These are phyloP conservation scores for Beauveria sp. DNA, from an alignment of 2,329 filamentous ascomycete species.

Conservation along the genomic window DNA sequence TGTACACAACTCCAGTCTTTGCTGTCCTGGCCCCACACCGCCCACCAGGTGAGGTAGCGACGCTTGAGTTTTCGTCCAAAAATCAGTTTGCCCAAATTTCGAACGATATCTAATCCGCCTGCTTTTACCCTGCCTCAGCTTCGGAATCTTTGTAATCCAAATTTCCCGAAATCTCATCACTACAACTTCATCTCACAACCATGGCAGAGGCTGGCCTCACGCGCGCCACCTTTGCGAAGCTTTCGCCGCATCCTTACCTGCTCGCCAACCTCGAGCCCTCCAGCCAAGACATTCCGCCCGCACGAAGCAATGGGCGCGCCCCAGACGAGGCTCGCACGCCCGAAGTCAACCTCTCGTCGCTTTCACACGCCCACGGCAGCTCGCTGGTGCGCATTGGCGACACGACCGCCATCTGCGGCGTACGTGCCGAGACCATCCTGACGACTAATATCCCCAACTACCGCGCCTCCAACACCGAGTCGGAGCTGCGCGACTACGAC, in stretches of 20 bases:
- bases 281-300: constrained; percentile 37
- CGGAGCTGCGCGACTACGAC: constrained; percentile 54
- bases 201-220: constrained; percentile 34
- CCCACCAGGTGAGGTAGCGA: background rate
- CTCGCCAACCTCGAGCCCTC: constrained; percentile 74
- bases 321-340: constrained; percentile 62
- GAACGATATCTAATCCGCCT: background rate
- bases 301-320: constrained; percentile 74
- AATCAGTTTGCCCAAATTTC: background rate
- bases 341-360: constrained; percentile 72
- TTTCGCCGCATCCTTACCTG: constrained; percentile 83
- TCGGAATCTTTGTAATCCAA: background rate
- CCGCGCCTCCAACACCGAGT: constrained; percentile 34
- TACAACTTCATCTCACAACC: constrained; percentile 17
- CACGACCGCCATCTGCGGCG: constrained; percentile 89
- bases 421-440: constrained; percentile 76
- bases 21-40: background rate
- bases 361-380: constrained; percentile 85
- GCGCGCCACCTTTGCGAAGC: constrained; percentile 73
- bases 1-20: too few species aligned
- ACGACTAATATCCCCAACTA: constrained; percentile 66
- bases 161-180: background rate
- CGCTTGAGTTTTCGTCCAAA: background rate
- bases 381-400: constrained; percentile 82
- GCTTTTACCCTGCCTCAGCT: background rate